These are phyloP conservation scores for Beta corolliflora DNA, from an alignment of 179 eudicot species.

Conservation along the genomic window DNA sequence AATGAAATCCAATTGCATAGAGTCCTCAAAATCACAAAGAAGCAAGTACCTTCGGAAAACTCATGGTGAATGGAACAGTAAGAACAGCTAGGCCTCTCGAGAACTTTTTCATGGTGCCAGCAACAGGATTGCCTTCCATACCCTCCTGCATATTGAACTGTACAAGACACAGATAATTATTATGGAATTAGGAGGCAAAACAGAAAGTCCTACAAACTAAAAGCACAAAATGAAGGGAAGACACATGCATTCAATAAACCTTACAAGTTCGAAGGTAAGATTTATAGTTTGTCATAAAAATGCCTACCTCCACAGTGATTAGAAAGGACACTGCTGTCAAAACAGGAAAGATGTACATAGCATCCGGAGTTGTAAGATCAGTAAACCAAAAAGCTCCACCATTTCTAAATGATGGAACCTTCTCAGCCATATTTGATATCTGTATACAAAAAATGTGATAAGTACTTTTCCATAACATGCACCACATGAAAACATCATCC, in stretches of 20 bases:
- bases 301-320: conserved; percentile 75
- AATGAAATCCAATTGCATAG: background rate
- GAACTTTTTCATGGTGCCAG: conserved; percentile 79
- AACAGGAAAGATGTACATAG: conserved; percentile 66
- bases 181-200: background rate
- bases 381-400: conserved; percentile 92
- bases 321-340: conserved; percentile 69
- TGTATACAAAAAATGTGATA: conserved; percentile 29
- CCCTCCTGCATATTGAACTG: conserved; percentile 96
- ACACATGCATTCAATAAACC: background rate
- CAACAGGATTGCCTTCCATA: conserved; percentile 93
- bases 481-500: conserved; percentile 8
- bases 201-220: background rate
- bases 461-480: conserved; percentile 10
- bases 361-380: conserved; percentile 87
- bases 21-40: background rate
- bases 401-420: conserved; percentile 79
- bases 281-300: background rate
- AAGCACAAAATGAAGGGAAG: background rate
- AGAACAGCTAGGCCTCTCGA: conserved; percentile 76
- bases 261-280: conserved; percentile 3
- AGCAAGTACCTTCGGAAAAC: conserved; percentile 70
- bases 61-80: conserved; percentile 76
- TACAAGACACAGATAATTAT: conserved; percentile 17
- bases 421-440: conserved; percentile 85